phyloP scores from a whole-genome alignment of 768 basidiomycete species.

The Tulasnella sp. region DNA sequence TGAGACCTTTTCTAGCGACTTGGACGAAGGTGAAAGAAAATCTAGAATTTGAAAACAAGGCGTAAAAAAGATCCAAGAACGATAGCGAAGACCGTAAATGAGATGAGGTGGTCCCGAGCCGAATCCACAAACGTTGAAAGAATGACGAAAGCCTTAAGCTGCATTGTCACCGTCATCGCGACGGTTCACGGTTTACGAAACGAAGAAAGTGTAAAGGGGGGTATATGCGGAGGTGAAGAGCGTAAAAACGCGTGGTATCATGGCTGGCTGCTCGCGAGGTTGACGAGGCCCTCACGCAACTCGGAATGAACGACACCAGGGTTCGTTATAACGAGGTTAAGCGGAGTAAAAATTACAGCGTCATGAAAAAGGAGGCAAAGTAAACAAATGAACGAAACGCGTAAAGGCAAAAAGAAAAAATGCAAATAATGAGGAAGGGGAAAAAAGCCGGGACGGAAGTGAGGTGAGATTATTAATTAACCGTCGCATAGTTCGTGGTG shows the following conservation, averaged over 20 bases:
- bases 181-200: neutral
- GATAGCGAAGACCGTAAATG: neutral
- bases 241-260: neutral
- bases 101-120: neutral
- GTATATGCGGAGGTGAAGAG: neutral
- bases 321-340: slow-evolving; percentile 6
- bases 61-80: neutral
- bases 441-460: neutral
- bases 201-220: neutral
- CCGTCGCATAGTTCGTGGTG: slow-evolving; percentile 12
- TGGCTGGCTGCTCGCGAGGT: neutral
- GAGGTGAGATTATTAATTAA: slow-evolving; percentile 16
- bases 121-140: neutral
- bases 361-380: neutral
- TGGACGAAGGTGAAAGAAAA: no score
- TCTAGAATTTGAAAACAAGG: no score
- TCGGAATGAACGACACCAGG: slow-evolving; percentile 2
- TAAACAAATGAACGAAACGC: neutral
- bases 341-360: slow-evolving; percentile 8
- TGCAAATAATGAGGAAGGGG: slow-evolving; percentile 7
- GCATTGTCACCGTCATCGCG: neutral
- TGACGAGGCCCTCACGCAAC: slow-evolving; percentile 7
- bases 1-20: no score
- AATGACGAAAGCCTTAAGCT: slow-evolving; percentile 3
- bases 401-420: slow-evolving; percentile 3